Conservation (phyloP, 306 rosid species). For the Sicyos edulis region DNA sequence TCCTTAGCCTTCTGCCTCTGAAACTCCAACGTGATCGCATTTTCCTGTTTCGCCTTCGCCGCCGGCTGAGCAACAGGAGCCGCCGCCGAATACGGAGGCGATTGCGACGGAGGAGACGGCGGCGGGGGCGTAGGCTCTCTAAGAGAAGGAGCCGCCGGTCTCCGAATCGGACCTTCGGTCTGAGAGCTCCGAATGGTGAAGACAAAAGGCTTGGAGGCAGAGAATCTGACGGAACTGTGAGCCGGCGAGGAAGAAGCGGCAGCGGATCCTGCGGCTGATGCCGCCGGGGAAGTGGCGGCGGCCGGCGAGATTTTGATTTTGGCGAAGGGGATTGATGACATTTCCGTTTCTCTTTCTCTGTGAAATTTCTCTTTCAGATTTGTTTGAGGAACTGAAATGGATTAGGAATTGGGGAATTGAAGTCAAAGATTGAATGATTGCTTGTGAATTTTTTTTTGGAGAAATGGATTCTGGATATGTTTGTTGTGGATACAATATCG, state of each 20-base stretch:
- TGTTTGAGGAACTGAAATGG: no score
- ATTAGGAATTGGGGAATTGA: neutral
- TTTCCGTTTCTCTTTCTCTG: slow-evolving; percentile 18
- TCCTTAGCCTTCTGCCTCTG: slow-evolving; percentile 97
- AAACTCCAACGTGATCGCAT: slow-evolving; percentile 65
- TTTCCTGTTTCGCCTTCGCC: slow-evolving; percentile 37
- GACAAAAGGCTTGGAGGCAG: slow-evolving; percentile 30
- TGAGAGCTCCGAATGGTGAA: slow-evolving; percentile 59
- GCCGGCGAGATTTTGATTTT: slow-evolving; percentile 39
- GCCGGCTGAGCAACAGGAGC: no score
- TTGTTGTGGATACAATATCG: slow-evolving; percentile 59
- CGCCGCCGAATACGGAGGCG: slow-evolving; percentile 57
- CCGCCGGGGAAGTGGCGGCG: slow-evolving; percentile 37
- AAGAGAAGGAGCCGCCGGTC: slow-evolving; percentile 79
- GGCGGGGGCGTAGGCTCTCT: slow-evolving; percentile 50
- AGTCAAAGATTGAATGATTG: no score
- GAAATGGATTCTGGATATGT: slow-evolving; percentile 24
- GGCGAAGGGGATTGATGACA: slow-evolving; percentile 67
- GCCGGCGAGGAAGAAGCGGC: slow-evolving; percentile 41
- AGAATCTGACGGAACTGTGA: slow-evolving; percentile 23
- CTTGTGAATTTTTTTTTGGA: no score
- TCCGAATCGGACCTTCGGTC: slow-evolving; percentile 82
- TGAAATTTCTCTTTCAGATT: neutral
- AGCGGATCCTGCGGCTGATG: no score
- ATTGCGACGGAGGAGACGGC: slow-evolving; percentile 38